A percentile compares a stretch with the other conserved stretches of the same genome.
Evolutionary conservation across 768 basidiomycete species (phyloP).

Genomic region (Mycena latifolia): DNA sequence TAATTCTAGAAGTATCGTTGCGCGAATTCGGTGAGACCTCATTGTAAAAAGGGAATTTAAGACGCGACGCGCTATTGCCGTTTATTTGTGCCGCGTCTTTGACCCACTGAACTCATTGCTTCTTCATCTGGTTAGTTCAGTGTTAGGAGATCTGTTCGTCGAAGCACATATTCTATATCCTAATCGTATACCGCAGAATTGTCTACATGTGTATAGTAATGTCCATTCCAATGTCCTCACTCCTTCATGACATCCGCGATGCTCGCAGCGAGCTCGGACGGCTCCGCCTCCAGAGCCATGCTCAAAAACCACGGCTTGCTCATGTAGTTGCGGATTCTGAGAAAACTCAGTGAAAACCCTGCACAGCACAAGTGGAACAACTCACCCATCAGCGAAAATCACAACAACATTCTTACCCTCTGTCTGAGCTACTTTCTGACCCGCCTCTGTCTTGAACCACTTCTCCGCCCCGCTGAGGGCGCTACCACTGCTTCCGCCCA

Average conservation of each 20-base stretch:
- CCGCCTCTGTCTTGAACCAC: slow-evolving; percentile 82
- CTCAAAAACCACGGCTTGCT: slow-evolving; percentile 93
- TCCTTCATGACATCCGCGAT: slow-evolving; percentile 49
- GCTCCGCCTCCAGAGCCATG: slow-evolving; percentile 68
- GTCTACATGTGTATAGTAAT: too few relatives aligned
- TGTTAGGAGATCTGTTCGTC: too few relatives aligned
- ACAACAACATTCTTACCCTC: slow-evolving; percentile 90
- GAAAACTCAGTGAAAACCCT: slow-evolving; percentile 11
- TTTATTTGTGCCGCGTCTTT: too few relatives aligned
- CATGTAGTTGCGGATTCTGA: slow-evolving; percentile 93
- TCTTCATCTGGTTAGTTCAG: too few relatives aligned
- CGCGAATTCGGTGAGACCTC: too few relatives aligned
- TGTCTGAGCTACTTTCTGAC: slow-evolving; percentile 70
- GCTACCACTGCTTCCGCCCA: slow-evolving; percentile 95
- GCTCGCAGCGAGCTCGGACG: slow-evolving; percentile 62
- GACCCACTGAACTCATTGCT: too few relatives aligned
- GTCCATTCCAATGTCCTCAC: too few relatives aligned
- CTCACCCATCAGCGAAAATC: slow-evolving; percentile 91
- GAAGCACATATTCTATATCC: too few relatives aligned
- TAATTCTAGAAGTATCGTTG: too few relatives aligned
- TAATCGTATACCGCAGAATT: too few relatives aligned
- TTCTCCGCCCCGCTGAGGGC: slow-evolving; percentile 81
- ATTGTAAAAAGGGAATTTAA: too few relatives aligned
- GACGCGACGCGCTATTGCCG: too few relatives aligned
- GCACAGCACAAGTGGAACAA: slow-evolving; percentile 24